These are phyloP conservation scores for Aspergillus sclerotioniger DNA, from an alignment of 495 filamentous ascomycete genomes.

Conservation along the genomic window DNA sequence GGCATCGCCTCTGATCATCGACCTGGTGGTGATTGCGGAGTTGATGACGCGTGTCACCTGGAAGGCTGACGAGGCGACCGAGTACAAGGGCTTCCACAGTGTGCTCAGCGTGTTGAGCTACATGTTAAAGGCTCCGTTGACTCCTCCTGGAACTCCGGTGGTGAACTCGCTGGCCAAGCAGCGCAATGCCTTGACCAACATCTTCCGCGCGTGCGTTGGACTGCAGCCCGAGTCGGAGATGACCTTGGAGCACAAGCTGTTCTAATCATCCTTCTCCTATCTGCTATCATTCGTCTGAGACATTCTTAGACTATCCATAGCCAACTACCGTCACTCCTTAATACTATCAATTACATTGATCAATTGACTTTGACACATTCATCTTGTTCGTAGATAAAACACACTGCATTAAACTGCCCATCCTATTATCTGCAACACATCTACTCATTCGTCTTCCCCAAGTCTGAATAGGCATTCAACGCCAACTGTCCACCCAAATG, in stretches of 20 bases:
- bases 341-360: slow-evolving; percentile 1
- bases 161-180: slow-evolving; percentile 97
- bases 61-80: slow-evolving; percentile 65
- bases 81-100: slow-evolving; percentile 92
- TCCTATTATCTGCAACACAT: too few relatives aligned
- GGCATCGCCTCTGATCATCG: slow-evolving; percentile 97
- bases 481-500: slow-evolving; percentile 64
- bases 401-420: too few relatives aligned
- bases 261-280: slow-evolving; percentile 53
- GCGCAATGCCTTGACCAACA: slow-evolving; percentile 90
- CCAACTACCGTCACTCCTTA: slow-evolving; percentile 41
- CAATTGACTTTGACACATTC: not conserved
- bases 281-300: not conserved
- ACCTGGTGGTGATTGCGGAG: slow-evolving; percentile 87
- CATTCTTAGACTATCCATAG: not conserved
- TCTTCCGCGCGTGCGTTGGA: slow-evolving; percentile 97
- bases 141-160: slow-evolving; percentile 92
- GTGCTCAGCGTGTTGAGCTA: slow-evolving; percentile 97
- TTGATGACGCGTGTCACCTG: slow-evolving; percentile 98
- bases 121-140: slow-evolving; percentile 99
- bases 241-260: slow-evolving; percentile 99
- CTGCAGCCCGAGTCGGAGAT: slow-evolving; percentile 98
- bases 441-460: slow-evolving; percentile 26
- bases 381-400: too few relatives aligned
- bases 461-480: slow-evolving; percentile 54